Conservation (phyloP, 73 alveolate genomes). For the Breviolum minutum region DNA sequence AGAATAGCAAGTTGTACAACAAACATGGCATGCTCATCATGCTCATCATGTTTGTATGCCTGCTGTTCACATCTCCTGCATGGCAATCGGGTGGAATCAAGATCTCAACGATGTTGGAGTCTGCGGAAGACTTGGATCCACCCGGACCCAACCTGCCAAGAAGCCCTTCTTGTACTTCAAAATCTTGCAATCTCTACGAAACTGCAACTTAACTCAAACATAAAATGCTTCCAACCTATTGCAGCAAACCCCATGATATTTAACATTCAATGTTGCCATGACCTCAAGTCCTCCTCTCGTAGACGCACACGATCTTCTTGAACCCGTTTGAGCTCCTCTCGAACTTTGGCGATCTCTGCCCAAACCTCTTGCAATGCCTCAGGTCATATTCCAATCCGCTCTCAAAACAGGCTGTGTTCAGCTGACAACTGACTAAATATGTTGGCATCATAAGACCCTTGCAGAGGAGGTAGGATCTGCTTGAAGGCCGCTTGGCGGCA, state of each 20-base stretch:
- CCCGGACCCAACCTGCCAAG: background rate
- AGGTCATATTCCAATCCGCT: background rate
- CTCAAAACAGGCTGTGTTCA: background rate
- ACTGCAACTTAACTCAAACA: no score
- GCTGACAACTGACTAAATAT: background rate
- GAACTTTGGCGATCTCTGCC: conserved; percentile 45
- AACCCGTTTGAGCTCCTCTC: conserved; percentile 68
- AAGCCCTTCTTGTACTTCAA: background rate
- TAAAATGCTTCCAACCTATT: no score
- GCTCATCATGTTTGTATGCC: background rate
- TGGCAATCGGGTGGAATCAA: conserved; percentile 53
- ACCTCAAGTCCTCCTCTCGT: background rate
- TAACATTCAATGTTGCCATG: no score
- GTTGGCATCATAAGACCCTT: background rate
- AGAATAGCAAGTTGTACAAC: background rate
- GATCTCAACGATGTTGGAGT: conserved; percentile 47
- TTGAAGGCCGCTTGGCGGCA: conserved; percentile 24
- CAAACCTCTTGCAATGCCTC: conserved; percentile 4
- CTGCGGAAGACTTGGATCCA: conserved; percentile 16
- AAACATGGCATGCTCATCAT: background rate
- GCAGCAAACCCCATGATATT: no score
- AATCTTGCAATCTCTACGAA: no score
- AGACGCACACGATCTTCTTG: background rate
- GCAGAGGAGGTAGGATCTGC: background rate
- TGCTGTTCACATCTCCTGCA: conserved; percentile 6